Evolutionary conservation across 352 stramenopile genomes (phyloP).

Genomic region (Pythium insidiosum): DNA sequence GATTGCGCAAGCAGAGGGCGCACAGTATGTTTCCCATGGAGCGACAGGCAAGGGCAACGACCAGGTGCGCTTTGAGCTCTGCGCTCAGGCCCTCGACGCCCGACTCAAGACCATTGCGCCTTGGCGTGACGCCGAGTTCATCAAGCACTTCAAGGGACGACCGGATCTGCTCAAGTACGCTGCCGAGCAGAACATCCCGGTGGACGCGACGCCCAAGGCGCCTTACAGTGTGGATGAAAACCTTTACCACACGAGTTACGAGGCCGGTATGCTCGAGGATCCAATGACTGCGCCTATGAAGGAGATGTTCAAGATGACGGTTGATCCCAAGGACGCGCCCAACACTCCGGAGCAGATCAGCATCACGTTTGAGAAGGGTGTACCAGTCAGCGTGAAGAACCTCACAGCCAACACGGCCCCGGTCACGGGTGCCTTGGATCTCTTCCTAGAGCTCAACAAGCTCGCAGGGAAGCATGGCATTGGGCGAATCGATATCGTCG

Average conservation of each 20-base stretch:
- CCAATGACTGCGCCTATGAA: slow-evolving; percentile 89
- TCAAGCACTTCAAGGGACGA: slow-evolving; percentile 97
- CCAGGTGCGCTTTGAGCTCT: slow-evolving; percentile 98
- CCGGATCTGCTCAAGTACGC: slow-evolving; percentile 96
- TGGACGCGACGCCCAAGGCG: slow-evolving; percentile 95
- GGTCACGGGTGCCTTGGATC: slow-evolving; percentile 89
- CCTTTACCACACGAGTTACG: slow-evolving; percentile 98
- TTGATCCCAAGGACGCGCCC: slow-evolving; percentile 91
- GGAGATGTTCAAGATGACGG: slow-evolving; percentile 98
- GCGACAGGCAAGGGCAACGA: slow-evolving; percentile 99
- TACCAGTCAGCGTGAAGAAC: slow-evolving; percentile 93
- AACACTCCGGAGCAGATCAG: slow-evolving; percentile 86
- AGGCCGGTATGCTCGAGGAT: slow-evolving; percentile 95
- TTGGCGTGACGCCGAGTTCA: slow-evolving; percentile 97
- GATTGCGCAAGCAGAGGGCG: slow-evolving; percentile 88
- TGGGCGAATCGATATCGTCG: slow-evolving; percentile 98
- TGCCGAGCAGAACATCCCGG: slow-evolving; percentile 94
- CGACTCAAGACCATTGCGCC: slow-evolving; percentile 95
- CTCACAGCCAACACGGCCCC: slow-evolving; percentile 70
- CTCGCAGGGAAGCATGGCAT: slow-evolving; percentile 95
- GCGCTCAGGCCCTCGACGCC: slow-evolving; percentile 93
- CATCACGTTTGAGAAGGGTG: slow-evolving; percentile 94
- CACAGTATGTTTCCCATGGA: slow-evolving; percentile 93
- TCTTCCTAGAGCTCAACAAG: slow-evolving; percentile 97
- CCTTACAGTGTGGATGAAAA: slow-evolving; percentile 99